Percentiles rank a stretch among this genome's conserved stretches.
Conservation (phyloP, 2,329 filamentous ascomycete species). For the Penicillium griseofulvum region DNA sequence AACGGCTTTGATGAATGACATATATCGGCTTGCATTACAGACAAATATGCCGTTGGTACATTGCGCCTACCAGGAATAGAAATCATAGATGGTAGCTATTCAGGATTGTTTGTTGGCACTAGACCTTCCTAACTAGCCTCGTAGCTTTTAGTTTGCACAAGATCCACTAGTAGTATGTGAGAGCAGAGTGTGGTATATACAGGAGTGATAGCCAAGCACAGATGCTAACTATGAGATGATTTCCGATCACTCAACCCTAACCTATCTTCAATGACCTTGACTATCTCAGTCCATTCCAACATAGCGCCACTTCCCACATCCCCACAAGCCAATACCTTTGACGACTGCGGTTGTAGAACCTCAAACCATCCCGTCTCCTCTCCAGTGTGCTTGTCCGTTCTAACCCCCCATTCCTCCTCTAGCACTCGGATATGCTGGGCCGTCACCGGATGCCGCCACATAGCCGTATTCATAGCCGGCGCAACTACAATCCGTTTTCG, state of each 20-base stretch:
- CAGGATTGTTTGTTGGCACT: too few species aligned
- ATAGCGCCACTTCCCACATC: slow-evolving; percentile 78
- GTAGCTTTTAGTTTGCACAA: neutral
- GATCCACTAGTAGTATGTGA: neutral
- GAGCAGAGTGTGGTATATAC: neutral
- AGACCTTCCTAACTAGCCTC: too few species aligned
- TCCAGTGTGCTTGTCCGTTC: slow-evolving; percentile 28
- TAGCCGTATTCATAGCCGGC: slow-evolving; percentile 79
- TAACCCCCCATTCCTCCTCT: slow-evolving; percentile 67
- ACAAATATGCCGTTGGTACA: too few species aligned
- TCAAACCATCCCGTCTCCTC: slow-evolving; percentile 58
- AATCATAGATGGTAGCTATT: too few species aligned
- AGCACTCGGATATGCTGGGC: slow-evolving; percentile 65
- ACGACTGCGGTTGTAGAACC: slow-evolving; percentile 65
- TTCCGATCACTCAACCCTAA: neutral
- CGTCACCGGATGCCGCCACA: slow-evolving; percentile 83
- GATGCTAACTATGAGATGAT: neutral
- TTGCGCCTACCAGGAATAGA: too few species aligned
- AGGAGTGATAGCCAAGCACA: neutral
- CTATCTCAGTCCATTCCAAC: slow-evolving; percentile 72
- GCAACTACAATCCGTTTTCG: slow-evolving; percentile 70
- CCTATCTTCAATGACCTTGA: slow-evolving; percentile 57
- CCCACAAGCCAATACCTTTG: slow-evolving; percentile 76
- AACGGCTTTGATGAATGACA: too few species aligned
- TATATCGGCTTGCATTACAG: too few species aligned